Base-by-base conservation (phyloP, 1,139 yeast species). In the Saccharomyces hybrid region DNA sequence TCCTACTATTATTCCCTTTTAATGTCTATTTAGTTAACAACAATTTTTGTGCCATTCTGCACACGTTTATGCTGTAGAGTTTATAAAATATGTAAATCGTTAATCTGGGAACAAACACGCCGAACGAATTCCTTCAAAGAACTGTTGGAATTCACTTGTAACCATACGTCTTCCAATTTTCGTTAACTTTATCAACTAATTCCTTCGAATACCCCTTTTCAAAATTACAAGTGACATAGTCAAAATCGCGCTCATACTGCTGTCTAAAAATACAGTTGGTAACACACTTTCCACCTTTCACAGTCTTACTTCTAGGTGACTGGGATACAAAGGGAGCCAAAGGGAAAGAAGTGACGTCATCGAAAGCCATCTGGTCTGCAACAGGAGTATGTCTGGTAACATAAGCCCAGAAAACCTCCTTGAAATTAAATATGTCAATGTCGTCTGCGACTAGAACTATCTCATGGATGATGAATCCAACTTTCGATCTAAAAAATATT, bases 301-400 rank as follows among this genome's bases (percentile, higher is more conserved):
- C 19, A 19, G 55, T 56, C 34, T 57, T 55, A 8, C 54, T 56
- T 47, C 62, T 31, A 38, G 55, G 54, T 9, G 60, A 56, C 42
- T 59, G 62, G 7, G 57, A 46, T 24, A 62, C 58, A 48, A 63
- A 64, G 48, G 66, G 67, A 8, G 64, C 64, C 49, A 63, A 53
- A 9, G 65, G 54, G 42, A 61, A 63, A 2, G 64, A 50, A 5
- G 47, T 34, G 14, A 47, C 58, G 34, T 63, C 64, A 2, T 53
- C 52, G 49, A 60, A 64, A 44, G 55, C 54, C 19, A 47, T 38
- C 50, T 63, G 64, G 47, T 62, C 65, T 26, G 52, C 54, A 19
- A 48, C 59, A 11, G 67, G 66, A 1, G 65, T 58, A 54, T 61
- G 65, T 57, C 67, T 58, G 2, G 67, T 64, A 5, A 49, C 54